phyloP scores from a whole-genome alignment of 768 basidiomycete genomes.

The Tricholoma bakamatsutake region DNA sequence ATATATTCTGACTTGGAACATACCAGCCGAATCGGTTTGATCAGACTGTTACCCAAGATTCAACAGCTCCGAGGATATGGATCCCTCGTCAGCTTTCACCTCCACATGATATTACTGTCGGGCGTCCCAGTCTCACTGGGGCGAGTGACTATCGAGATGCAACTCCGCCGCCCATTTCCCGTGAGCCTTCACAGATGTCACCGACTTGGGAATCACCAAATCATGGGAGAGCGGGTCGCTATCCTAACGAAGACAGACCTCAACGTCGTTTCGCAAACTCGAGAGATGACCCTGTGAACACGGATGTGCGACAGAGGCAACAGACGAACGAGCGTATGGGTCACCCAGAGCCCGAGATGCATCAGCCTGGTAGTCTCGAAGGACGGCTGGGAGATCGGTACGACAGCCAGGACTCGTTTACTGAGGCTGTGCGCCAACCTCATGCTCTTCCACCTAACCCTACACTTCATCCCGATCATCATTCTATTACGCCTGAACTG shows the following conservation, averaged over 20 bases:
- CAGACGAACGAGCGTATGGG: slow-evolving; percentile 2
- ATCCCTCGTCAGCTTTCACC: slow-evolving; percentile 18
- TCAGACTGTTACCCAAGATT: neutral
- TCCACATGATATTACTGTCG: slow-evolving; percentile 5
- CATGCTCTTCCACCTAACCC: slow-evolving; percentile 15
- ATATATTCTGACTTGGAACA: neutral
- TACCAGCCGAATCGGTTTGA: slow-evolving; percentile 6
- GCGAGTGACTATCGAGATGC: slow-evolving; percentile 10
- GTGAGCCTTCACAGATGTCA: slow-evolving; percentile 23
- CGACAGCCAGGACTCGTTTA: slow-evolving; percentile 5
- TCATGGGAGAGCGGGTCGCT: slow-evolving; percentile 11
- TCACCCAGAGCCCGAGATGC: neutral
- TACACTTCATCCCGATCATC: slow-evolving; percentile 8
- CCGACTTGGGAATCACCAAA: slow-evolving; percentile 14
- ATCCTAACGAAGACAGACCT: slow-evolving; percentile 8
- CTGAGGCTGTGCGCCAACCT: slow-evolving; percentile 4
- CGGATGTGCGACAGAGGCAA: slow-evolving; percentile 3
- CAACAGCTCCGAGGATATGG: slow-evolving; percentile 15
- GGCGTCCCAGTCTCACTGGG: slow-evolving; percentile 1
- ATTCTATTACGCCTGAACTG: slow-evolving; percentile 1
- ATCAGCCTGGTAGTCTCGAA: slow-evolving; percentile 13
- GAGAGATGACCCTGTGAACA: slow-evolving; percentile 3
- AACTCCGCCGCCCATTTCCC: slow-evolving; percentile 23
- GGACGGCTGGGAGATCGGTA: slow-evolving; percentile 18
- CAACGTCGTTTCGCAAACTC: slow-evolving; percentile 10